Conservation (phyloP, 2,329 filamentous ascomycete species). For the Bisporella sp. region DNA sequence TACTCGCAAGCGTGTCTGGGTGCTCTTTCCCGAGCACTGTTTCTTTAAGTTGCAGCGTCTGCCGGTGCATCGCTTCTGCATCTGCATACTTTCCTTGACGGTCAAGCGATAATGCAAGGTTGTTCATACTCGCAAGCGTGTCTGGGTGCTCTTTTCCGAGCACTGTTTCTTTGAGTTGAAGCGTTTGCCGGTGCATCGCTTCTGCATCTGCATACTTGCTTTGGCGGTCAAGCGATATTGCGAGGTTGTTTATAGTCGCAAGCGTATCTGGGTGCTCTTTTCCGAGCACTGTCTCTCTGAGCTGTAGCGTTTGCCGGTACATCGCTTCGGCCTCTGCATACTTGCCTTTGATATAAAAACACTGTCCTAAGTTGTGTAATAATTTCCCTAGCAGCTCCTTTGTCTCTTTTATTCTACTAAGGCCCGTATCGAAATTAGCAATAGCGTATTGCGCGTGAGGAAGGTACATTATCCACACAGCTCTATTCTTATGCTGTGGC, state of each 20-base stretch:
- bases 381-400: neutral
- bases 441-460: conserved; percentile 3
- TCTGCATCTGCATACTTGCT: neutral
- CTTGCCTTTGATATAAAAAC: neutral
- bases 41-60: too few relatives aligned
- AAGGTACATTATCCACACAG: too few relatives aligned
- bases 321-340: neutral
- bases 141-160: neutral
- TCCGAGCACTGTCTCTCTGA: too few relatives aligned
- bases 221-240: conserved; percentile 9
- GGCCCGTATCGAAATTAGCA: neutral
- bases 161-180: too few relatives aligned
- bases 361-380: neutral
- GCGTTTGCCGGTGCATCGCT: too few relatives aligned
- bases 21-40: too few relatives aligned
- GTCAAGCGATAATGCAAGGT: too few relatives aligned
- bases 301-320: too few relatives aligned
- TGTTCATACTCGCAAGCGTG: conserved; percentile 11
- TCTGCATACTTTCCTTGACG: too few relatives aligned
- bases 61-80: too few relatives aligned
- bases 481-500: conserved; percentile 4
- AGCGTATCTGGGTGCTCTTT: conserved; percentile 1
- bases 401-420: neutral
- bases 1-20: too few relatives aligned
- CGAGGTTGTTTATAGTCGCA: conserved; percentile 8